Evolutionary conservation across 176 grass and related monocot genomes (phyloP).

Genomic region (Juncus inflexus): DNA sequence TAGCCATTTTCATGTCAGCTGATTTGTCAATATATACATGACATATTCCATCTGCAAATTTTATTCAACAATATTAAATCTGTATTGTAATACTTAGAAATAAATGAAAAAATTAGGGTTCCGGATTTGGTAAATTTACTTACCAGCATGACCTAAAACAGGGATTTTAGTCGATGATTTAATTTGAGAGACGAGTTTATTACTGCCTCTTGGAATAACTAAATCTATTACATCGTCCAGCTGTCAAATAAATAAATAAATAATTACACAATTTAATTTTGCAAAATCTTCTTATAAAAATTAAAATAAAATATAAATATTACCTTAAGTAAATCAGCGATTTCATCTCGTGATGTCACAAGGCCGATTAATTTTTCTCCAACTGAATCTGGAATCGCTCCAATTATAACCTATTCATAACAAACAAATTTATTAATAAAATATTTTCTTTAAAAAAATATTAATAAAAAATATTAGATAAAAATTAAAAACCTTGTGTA

Average conservation of each 20-base stretch:
- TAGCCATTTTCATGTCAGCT: constrained; percentile 88
- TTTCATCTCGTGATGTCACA: constrained; percentile 91
- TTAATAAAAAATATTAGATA: constrained; percentile 2
- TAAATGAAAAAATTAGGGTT: not conserved
- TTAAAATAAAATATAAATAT: constrained; percentile 11
- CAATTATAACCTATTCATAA: constrained; percentile 63
- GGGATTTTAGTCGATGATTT: constrained; percentile 94
- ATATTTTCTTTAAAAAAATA: constrained; percentile 1
- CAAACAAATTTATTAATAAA: constrained; percentile 5
- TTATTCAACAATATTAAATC: constrained; percentile 18
- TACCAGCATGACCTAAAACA: constrained; percentile 96
- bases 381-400: constrained; percentile 65
- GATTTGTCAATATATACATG: constrained; percentile 99
- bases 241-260: constrained; percentile 39
- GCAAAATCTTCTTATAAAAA: constrained; percentile 6
- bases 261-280: constrained; percentile 3
- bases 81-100: not conserved
- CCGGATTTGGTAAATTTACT: constrained; percentile 1
- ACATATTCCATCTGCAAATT: constrained; percentile 79
- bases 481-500: constrained; percentile 73
- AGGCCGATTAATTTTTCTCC: constrained; percentile 84
- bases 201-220: constrained; percentile 98
- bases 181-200: constrained; percentile 93
- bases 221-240: constrained; percentile 99
- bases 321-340: constrained; percentile 89